phyloP scores from a whole-genome alignment of 345 rosid species.

The Brassica napus region Da-Ae NC_063442.1:26048501-26049000 shows the following conservation, averaged over 20 bases:
- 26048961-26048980: conserved; percentile 90
- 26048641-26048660: conserved; percentile 8
- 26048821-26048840: conserved; percentile 8
- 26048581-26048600: background rate
- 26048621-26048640: conserved; percentile 38
- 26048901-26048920: conserved; percentile 16
- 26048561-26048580: background rate
- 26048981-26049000: conserved; percentile 91
- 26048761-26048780: conserved; percentile 21
- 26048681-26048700: conserved; percentile 19
- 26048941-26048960: conserved; percentile 79
- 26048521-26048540: background rate
- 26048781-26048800: conserved; percentile 39
- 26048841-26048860: conserved; percentile 26
- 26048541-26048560: background rate
- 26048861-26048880: conserved; percentile 4
- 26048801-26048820: conserved; percentile 30
- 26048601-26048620: conserved; percentile 33
- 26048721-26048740: background rate
- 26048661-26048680: conserved; percentile 32
- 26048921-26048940: conserved; percentile 83
- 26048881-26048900: conserved; percentile 9
- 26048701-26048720: conserved; percentile 1
- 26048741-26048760: background rate
- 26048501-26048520: background rate